Evolutionary conservation across 257 asterid genomes (phyloP).

Genomic region (Striga asiatica): DNA sequence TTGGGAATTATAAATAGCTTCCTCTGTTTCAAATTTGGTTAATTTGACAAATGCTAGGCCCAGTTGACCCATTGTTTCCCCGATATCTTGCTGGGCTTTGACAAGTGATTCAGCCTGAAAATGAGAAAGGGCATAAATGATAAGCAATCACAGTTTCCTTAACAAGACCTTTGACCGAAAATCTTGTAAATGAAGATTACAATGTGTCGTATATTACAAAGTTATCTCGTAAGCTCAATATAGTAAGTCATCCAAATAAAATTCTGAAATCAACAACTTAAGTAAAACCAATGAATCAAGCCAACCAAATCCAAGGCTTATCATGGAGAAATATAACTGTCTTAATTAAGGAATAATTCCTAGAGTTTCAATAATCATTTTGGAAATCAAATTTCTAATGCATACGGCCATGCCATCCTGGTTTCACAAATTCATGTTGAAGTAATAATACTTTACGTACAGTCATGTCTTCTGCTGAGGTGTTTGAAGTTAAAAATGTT

Average conservation of each 20-base stretch:
- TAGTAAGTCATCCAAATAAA: background rate
- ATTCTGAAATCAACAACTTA: background rate
- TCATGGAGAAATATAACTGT: background rate
- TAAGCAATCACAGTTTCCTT: background rate
- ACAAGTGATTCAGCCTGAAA: conserved; percentile 89
- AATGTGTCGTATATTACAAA: background rate
- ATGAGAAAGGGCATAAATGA: conserved; percentile 10
- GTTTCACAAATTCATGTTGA: background rate
- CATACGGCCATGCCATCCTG: background rate
- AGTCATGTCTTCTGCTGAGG: background rate
- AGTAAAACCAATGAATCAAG: background rate
- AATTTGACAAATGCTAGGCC: conserved; percentile 88
- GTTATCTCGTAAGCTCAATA: background rate
- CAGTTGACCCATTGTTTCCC: conserved; percentile 92
- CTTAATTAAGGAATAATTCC: background rate
- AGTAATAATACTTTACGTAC: background rate
- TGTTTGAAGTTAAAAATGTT: background rate
- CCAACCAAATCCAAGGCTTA: background rate
- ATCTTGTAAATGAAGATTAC: background rate
- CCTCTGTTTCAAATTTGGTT: conserved; percentile 92
- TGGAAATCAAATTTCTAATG: conserved; percentile 1
- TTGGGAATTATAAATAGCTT: conserved; percentile 74
- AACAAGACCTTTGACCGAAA: background rate
- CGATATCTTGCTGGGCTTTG: conserved; percentile 89
- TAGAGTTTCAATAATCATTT: background rate